phyloP scores from a whole-genome alignment of 192 early-diverging fungal genomes.

The Mortierella hygrophila region DNA sequence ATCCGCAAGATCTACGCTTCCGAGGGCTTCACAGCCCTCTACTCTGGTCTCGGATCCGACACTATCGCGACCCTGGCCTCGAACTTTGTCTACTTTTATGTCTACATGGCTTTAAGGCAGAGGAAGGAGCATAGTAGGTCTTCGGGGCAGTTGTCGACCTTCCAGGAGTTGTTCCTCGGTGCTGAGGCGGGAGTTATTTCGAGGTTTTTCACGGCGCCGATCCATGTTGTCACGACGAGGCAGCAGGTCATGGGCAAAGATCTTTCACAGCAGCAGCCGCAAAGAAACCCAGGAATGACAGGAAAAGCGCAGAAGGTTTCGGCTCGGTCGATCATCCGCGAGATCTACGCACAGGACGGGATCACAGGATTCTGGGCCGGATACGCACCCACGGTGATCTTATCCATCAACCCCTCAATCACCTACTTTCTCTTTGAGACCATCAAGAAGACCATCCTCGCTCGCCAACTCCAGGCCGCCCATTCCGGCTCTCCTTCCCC shows the following conservation, averaged over 20 bases:
- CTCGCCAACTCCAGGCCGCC: constrained; percentile 14
- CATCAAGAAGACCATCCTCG: constrained; percentile 46
- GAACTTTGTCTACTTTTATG: constrained; percentile 66
- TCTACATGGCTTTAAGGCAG: constrained; percentile 61
- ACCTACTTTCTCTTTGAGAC: constrained; percentile 67
- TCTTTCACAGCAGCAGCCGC: constrained; percentile 2
- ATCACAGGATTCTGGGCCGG: constrained; percentile 65
- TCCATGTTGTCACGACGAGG: constrained; percentile 63
- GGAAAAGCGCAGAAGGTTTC: constrained; percentile 18
- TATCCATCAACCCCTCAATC: constrained; percentile 64
- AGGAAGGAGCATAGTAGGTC: constrained; percentile 59
- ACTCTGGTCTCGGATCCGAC: constrained; percentile 61
- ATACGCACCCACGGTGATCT: constrained; percentile 61
- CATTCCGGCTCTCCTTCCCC: background rate
- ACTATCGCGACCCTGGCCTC: constrained; percentile 64
- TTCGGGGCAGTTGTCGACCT: constrained; percentile 51
- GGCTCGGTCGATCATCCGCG: constrained; percentile 48
- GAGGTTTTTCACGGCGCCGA: constrained; percentile 63
- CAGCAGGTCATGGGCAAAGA: constrained; percentile 57
- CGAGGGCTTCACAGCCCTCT: constrained; percentile 60
- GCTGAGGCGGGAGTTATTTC: constrained; percentile 64
- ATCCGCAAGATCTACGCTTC: constrained; percentile 46
- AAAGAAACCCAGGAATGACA: background rate
- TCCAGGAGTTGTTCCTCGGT: constrained; percentile 65
- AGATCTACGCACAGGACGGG: constrained; percentile 58